Conservation (phyloP, 805 yeast species). For the Lipomyces orientalis region DNA sequence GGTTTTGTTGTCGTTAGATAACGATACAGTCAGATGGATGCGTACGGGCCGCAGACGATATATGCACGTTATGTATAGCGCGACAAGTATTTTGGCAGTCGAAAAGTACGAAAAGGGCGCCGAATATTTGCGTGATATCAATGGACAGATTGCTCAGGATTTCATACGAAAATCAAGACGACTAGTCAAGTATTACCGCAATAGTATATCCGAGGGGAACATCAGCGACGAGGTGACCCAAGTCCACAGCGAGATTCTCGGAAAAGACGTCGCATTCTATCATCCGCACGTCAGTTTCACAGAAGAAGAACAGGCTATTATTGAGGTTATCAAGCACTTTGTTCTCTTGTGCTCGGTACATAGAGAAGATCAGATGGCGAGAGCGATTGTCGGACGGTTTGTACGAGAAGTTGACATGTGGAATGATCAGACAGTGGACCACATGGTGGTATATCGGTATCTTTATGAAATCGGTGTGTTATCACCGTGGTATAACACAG, state of each 20-base stretch:
- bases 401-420: constrained; percentile 25
- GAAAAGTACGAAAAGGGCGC: constrained; percentile 13
- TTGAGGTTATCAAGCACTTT: constrained; percentile 18
- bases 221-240: background rate
- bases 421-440: constrained; percentile 8
- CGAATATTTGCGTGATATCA: constrained; percentile 16
- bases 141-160: background rate
- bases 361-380: constrained; percentile 5
- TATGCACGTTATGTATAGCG: constrained; percentile 24
- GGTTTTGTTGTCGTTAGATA: constrained; percentile 17
- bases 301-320: constrained; percentile 21
- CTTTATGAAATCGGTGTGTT: constrained; percentile 38
- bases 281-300: constrained; percentile 11
- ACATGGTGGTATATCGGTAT: constrained; percentile 19
- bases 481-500: constrained; percentile 34
- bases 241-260: background rate
- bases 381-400: constrained; percentile 24
- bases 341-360: background rate
- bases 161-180: constrained; percentile 20
- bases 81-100: constrained; percentile 13
- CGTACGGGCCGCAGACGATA: constrained; percentile 9
- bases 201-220: background rate
- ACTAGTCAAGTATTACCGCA: constrained; percentile 16
- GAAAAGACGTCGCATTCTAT: background rate
- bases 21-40: constrained; percentile 28